These are phyloP conservation scores for Termitomyces sp. DNA, from an alignment of 768 basidiomycete genomes.

Conservation along the genomic window DNA sequence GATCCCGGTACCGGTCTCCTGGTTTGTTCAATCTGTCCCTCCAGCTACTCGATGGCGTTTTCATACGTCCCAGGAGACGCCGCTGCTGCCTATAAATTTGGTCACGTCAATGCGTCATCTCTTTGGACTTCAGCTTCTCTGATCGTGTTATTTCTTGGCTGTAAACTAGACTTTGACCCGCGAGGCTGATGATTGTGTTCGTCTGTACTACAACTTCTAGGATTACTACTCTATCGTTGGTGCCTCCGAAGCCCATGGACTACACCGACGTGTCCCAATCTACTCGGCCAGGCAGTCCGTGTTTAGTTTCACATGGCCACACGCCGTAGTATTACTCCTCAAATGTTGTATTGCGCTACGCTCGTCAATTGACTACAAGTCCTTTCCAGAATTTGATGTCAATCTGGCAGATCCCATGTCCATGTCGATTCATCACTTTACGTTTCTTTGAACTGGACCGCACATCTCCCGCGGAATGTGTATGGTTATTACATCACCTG, in stretches of 20 bases:
- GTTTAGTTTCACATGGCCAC: neutral
- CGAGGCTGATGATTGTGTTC: too few relatives aligned
- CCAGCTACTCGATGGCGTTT: conserved; percentile 41
- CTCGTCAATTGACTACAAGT: neutral
- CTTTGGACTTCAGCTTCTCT: too few relatives aligned
- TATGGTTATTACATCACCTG: neutral
- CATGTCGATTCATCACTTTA: neutral
- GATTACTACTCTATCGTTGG: conserved; percentile 21
- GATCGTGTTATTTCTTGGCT: too few relatives aligned
- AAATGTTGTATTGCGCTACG: neutral
- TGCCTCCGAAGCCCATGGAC: too few relatives aligned
- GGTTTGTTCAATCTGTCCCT: conserved; percentile 30
- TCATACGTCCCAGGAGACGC: too few relatives aligned
- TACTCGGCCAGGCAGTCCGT: conserved; percentile 17
- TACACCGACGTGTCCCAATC: too few relatives aligned
- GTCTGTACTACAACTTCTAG: too few relatives aligned
- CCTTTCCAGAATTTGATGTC: neutral
- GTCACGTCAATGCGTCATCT: too few relatives aligned
- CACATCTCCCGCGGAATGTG: neutral
- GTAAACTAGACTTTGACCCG: too few relatives aligned
- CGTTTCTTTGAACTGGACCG: neutral
- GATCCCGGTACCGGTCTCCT: conserved; percentile 38
- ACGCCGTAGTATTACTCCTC: too few relatives aligned
- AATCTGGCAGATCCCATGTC: neutral
- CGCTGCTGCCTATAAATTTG: too few relatives aligned